Conservation (phyloP, 1,139 yeast genomes). For the Saccharomyces hybrid region DNA sequence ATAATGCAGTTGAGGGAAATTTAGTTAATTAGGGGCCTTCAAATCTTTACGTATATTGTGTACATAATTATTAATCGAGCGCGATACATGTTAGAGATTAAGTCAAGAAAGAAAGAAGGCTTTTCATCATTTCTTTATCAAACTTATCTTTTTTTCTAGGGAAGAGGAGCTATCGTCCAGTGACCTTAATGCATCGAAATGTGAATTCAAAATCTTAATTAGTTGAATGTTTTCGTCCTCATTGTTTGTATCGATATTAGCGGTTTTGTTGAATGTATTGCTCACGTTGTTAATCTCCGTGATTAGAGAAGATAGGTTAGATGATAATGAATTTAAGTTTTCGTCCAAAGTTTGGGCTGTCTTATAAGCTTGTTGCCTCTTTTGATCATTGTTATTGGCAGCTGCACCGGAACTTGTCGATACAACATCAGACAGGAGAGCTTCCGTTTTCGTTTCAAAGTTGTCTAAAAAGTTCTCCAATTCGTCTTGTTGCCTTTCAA, state of each 20-base stretch:
- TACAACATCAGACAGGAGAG: slow-evolving; percentile 38
- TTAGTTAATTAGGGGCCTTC: no score
- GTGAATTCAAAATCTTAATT: slow-evolving; percentile 77
- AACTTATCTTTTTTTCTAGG: no score
- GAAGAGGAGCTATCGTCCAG: slow-evolving; percentile 59
- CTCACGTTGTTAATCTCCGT: slow-evolving; percentile 83
- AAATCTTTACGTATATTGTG: no score
- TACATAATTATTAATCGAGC: no score
- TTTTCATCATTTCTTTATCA: no score
- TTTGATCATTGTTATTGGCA: slow-evolving; percentile 50
- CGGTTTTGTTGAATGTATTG: slow-evolving; percentile 65
- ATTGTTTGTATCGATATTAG: slow-evolving; percentile 37
- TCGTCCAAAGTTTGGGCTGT: slow-evolving; percentile 83
- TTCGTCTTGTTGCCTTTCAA: slow-evolving; percentile 90
- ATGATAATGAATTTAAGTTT: slow-evolving; percentile 68
- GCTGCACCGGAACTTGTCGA: slow-evolving; percentile 31
- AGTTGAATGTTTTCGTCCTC: slow-evolving; percentile 44
- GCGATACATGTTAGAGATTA: no score
- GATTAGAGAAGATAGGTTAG: slow-evolving; percentile 67
- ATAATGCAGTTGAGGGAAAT: no score
- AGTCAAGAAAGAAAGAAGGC: no score
- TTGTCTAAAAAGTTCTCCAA: slow-evolving; percentile 73
- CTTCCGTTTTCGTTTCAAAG: slow-evolving; percentile 80
- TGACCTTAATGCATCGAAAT: slow-evolving; percentile 82
- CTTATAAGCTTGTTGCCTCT: slow-evolving; percentile 83